Evolutionary conservation across 23 red algal genomes (phyloP).

Genomic region (Chondrus crispus): DNA sequence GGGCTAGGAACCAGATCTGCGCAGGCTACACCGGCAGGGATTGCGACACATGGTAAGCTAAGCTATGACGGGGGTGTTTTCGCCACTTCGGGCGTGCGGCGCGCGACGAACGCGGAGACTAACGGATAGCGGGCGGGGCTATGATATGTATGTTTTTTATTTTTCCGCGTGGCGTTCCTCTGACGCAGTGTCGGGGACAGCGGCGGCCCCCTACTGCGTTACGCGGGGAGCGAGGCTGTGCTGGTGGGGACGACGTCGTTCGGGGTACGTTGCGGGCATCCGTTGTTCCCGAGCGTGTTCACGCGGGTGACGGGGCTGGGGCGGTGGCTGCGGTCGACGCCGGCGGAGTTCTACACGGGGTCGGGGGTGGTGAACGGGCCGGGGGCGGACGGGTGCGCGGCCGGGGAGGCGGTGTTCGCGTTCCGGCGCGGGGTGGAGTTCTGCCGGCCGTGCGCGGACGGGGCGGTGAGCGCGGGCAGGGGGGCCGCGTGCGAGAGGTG

Average conservation of each 20-base stretch:
- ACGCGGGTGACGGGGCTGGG: too few relatives aligned
- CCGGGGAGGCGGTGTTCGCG: too few relatives aligned
- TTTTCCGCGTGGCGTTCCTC: background rate
- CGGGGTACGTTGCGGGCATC: too few relatives aligned
- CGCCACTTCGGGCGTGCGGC: background rate
- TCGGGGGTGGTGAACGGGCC: too few relatives aligned
- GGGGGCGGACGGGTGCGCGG: too few relatives aligned
- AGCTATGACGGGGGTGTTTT: background rate
- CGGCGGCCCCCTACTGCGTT: background rate
- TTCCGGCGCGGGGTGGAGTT: too few relatives aligned
- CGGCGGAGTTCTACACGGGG: too few relatives aligned
- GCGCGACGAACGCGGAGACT: background rate
- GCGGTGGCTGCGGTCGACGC: too few relatives aligned
- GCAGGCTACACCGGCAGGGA: background rate
- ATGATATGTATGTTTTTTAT: background rate
- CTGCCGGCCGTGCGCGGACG: too few relatives aligned
- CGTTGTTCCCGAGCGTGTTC: too few relatives aligned
- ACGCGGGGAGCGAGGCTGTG: background rate
- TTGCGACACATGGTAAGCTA: background rate
- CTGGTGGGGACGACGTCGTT: background rate
- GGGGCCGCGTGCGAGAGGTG: too few relatives aligned
- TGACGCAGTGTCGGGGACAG: background rate
- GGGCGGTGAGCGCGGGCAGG: too few relatives aligned
- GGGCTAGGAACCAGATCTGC: background rate
- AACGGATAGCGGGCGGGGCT: background rate